Conservation (phyloP, 768 basidiomycete species). For the Naematelia aurantialba region DNA sequence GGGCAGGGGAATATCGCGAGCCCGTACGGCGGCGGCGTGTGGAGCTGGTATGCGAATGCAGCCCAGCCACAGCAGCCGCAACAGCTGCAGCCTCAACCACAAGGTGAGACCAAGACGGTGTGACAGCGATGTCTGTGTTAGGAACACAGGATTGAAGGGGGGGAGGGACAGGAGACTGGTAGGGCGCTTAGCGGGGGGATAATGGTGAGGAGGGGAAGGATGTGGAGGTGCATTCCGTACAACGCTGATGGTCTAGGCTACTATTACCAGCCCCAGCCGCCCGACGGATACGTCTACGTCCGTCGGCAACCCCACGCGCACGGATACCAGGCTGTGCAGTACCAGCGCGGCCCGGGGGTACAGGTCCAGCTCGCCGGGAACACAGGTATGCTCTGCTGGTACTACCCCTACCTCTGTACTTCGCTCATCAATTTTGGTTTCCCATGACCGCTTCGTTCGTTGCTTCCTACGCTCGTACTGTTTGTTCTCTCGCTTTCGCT, state of each 20-base stretch:
- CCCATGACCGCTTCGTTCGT: background rate
- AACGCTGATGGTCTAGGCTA: no score
- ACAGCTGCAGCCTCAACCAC: constrained; percentile 8
- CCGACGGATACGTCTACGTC: background rate
- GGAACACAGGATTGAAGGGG: no score
- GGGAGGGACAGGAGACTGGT: no score
- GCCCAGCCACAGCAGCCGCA: no score
- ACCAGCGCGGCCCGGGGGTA: constrained; percentile 34
- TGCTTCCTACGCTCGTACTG: background rate
- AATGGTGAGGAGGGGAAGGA: no score
- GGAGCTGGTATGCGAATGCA: constrained; percentile 44
- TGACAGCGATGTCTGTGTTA: no score
- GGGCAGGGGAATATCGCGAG: constrained; percentile 37
- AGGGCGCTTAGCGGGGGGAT: no score
- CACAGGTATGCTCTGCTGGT: constrained; percentile 11
- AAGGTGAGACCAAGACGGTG: background rate
- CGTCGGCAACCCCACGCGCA: no score
- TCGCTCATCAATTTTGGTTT: constrained; percentile 9
- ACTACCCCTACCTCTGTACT: constrained; percentile 13
- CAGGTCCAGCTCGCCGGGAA: constrained; percentile 27
- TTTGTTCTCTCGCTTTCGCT: background rate
- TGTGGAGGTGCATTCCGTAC: no score
- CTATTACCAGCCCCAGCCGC: background rate
- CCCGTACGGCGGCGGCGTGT: constrained; percentile 30
- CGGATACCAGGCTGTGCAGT: constrained; percentile 18